Evolutionary conservation across 2,329 filamentous ascomycete genomes (phyloP).

Genomic region (Fusarium coffeatum): DNA sequence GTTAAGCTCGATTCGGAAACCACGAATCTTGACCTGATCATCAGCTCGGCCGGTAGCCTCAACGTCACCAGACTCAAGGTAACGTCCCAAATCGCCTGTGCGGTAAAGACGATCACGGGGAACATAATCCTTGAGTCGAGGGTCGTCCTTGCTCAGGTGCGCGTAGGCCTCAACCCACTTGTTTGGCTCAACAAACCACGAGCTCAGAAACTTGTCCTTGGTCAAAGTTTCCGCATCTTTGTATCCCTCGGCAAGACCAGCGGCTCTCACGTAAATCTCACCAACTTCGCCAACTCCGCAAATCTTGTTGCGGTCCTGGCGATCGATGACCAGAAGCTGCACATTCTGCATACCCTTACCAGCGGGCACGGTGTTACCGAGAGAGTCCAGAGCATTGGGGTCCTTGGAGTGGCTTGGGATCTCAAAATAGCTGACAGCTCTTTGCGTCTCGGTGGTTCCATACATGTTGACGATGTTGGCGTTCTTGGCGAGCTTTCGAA

Average conservation of each 20-base stretch:
- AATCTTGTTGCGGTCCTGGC: slow-evolving; percentile 71
- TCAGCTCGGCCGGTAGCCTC: slow-evolving; percentile 85
- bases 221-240: too few species aligned
- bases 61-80: slow-evolving; percentile 72
- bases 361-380: slow-evolving; percentile 79
- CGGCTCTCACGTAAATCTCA: slow-evolving; percentile 85
- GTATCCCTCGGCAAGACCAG: slow-evolving; percentile 86
- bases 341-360: slow-evolving; percentile 90
- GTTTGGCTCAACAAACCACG: slow-evolving; percentile 85
- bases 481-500: slow-evolving; percentile 82
- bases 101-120: slow-evolving; percentile 88
- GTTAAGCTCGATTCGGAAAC: slow-evolving; percentile 91
- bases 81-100: slow-evolving; percentile 81
- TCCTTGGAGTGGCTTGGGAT: slow-evolving; percentile 75
- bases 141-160: slow-evolving; percentile 67
- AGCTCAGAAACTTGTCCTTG: slow-evolving; percentile 78
- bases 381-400: slow-evolving; percentile 59
- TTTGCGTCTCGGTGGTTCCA: slow-evolving; percentile 52
- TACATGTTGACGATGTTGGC: slow-evolving; percentile 52
- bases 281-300: slow-evolving; percentile 86
- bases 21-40: slow-evolving; percentile 93
- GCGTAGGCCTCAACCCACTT: slow-evolving; percentile 75
- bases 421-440: slow-evolving; percentile 85
- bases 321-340: slow-evolving; percentile 85
- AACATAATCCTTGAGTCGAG: slow-evolving; percentile 71